phyloP scores from a whole-genome alignment of 2,329 filamentous ascomycete genomes.

The Aspergillus jensenii region DNA sequence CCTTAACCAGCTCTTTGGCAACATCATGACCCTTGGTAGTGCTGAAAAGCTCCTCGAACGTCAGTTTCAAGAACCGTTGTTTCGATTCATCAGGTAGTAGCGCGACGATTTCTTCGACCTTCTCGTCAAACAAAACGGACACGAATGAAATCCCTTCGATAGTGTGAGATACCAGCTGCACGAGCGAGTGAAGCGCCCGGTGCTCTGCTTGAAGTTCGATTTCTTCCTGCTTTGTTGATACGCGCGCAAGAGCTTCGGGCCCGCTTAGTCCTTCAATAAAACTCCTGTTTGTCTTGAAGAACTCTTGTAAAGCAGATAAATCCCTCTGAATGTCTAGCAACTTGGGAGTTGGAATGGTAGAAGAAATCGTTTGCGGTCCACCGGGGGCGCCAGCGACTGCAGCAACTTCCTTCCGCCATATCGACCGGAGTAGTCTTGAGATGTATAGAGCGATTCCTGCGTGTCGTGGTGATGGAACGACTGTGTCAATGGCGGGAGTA shows the following conservation, averaged over 20 bases:
- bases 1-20: slow-evolving; percentile 92
- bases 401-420: slow-evolving; percentile 83
- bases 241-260: slow-evolving; percentile 76
- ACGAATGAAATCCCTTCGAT: slow-evolving; percentile 97
- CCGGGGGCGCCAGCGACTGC: slow-evolving; percentile 53
- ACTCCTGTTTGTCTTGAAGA: slow-evolving; percentile 81
- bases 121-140: slow-evolving; percentile 89
- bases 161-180: slow-evolving; percentile 83
- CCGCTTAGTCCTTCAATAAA: slow-evolving; percentile 95
- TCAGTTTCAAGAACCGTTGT: slow-evolving; percentile 71
- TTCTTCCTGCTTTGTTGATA: slow-evolving; percentile 82
- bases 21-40: slow-evolving; percentile 77
- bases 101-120: slow-evolving; percentile 80
- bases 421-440: slow-evolving; percentile 77
- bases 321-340: slow-evolving; percentile 76
- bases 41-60: slow-evolving; percentile 85
- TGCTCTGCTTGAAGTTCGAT: slow-evolving; percentile 91
- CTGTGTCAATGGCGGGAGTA: slow-evolving; percentile 72
- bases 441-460: slow-evolving; percentile 86
- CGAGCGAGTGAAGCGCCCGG: slow-evolving; percentile 81
- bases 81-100: slow-evolving; percentile 70
- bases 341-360: slow-evolving; percentile 67
- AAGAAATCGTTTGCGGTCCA: slow-evolving; percentile 63
- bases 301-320: slow-evolving; percentile 73
- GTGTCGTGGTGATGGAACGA: slow-evolving; percentile 84